phyloP scores from a whole-genome alignment of 257 asterid genomes.

The Primulina eburnea region DNA sequence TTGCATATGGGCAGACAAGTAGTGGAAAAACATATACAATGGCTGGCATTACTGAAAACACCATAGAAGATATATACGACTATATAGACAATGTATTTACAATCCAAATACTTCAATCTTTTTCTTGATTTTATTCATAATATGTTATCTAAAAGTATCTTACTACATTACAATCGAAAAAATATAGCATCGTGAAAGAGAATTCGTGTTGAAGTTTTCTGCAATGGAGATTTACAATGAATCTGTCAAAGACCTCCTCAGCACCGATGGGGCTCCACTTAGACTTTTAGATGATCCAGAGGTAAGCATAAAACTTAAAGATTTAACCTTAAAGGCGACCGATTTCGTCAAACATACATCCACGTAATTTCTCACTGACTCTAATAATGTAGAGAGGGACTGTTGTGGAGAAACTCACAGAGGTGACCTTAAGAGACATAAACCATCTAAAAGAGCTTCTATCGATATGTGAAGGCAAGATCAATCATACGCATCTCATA shows the following conservation, averaged over 20 bases:
- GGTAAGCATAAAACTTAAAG: constrained; percentile 33
- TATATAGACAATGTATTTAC: constrained; percentile 36
- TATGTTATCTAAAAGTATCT: background rate
- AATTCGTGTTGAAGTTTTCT: constrained; percentile 65
- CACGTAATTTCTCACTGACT: background rate
- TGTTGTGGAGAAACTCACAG: constrained; percentile 75
- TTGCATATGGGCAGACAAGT: constrained; percentile 65
- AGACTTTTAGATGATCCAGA: constrained; percentile 96
- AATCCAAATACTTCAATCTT: background rate
- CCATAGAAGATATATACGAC: constrained; percentile 46
- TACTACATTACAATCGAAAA: background rate
- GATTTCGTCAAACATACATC: no score
- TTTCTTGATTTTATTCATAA: background rate
- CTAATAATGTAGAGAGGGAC: constrained; percentile 65
- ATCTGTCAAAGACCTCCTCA: constrained; percentile 78
- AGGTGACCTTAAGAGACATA: constrained; percentile 52
- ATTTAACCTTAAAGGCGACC: background rate
- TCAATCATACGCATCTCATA: background rate
- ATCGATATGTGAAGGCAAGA: constrained; percentile 68
- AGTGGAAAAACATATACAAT: constrained; percentile 62
- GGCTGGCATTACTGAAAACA: constrained; percentile 45
- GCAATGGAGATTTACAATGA: constrained; percentile 98
- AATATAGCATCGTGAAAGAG: constrained; percentile 43
- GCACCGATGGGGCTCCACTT: constrained; percentile 53
- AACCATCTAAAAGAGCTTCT: constrained; percentile 69